Evolutionary conservation across 2,329 filamentous ascomycete species (phyloP), one percentile per base, ranked within the genome.

Genomic region (Ophiostoma sp.): DNA sequence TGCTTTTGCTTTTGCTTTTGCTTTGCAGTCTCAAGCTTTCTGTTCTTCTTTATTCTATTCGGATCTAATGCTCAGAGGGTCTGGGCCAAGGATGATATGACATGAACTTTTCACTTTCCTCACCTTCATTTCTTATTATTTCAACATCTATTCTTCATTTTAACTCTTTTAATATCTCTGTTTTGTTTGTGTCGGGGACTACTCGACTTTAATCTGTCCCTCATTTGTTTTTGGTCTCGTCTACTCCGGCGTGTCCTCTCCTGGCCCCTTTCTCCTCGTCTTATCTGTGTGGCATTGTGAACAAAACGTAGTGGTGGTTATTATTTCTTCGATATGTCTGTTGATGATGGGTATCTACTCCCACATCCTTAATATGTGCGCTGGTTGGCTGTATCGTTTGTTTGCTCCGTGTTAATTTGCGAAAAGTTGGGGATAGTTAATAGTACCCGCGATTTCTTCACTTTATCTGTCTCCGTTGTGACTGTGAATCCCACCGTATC

Each of bases 31-130:
- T 15, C 23, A 6, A 31, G 4, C 23, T 60, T 60, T 31, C 23
- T 60, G n/a, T 17, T 23, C 20, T 69, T 3, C 35, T 69, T 15
- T 41, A n/a, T n/a, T 64, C 33, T 69, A 23, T 27, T 60, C 54
- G 54, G n/a, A 41, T 36, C 35, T 27, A 27, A 54, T 36, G 31
- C 44, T 44, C 39, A 48, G 13, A 48, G 44, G 44, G 67, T 36
- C 44, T 57, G 64, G 23, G n/a, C n/a, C 35, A 31, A 33, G 48
- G 33, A 39, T 60, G 67, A 60, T 33, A 69, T 23, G 35, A 67
- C 23, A 52, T 69, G 27, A 52, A 17, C 35, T 20, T 57, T 20
- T n/a, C 35, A 39, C 3, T 57, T 36, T 4, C 33, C 33, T 36
- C 20, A 15, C 41, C 13, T 39, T 41, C 20, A 8, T 35, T 48